Evolutionary conservation across 371 early-diverging fungal genomes (phyloP).

Genomic region (Lichtheimia hyalospora): DNA sequence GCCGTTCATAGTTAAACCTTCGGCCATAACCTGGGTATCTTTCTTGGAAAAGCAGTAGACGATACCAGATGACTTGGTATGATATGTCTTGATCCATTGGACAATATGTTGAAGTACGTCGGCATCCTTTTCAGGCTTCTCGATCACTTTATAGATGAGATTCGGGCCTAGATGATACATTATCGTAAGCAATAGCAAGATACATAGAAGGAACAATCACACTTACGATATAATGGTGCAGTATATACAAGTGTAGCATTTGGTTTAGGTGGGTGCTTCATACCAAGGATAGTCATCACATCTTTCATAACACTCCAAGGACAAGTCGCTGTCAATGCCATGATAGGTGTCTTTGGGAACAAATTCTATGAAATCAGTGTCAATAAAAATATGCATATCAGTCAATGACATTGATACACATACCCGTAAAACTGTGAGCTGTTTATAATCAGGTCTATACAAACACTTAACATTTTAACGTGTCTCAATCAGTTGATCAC

Average conservation of each 20-base stretch:
- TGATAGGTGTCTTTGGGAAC: slow-evolving; percentile 74
- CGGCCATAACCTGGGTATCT: slow-evolving; percentile 73
- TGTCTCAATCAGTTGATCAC: neutral
- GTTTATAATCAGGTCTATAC: slow-evolving; percentile 42
- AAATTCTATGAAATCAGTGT: slow-evolving; percentile 25
- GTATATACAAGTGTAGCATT: slow-evolving; percentile 55
- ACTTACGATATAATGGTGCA: slow-evolving; percentile 53
- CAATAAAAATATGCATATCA: neutral
- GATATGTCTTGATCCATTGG: slow-evolving; percentile 62
- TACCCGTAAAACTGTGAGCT: slow-evolving; percentile 40
- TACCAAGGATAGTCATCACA: slow-evolving; percentile 61
- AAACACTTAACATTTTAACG: neutral
- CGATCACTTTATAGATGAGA: slow-evolving; percentile 69
- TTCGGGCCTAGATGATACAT: slow-evolving; percentile 50
- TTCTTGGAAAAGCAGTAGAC: slow-evolving; percentile 83
- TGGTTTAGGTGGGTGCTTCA: slow-evolving; percentile 36
- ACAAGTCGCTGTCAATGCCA: slow-evolving; percentile 91
- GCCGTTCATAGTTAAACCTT: slow-evolving; percentile 40
- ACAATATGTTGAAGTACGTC: slow-evolving; percentile 67
- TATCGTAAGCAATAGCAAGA: no score
- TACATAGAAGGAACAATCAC: neutral
- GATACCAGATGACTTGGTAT: slow-evolving; percentile 71
- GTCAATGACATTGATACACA: neutral
- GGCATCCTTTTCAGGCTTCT: slow-evolving; percentile 49
- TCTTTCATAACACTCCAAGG: slow-evolving; percentile 69